Evolutionary conservation across 192 early-diverging fungal genomes (phyloP).

Genomic region (Backusella sp.): DNA sequence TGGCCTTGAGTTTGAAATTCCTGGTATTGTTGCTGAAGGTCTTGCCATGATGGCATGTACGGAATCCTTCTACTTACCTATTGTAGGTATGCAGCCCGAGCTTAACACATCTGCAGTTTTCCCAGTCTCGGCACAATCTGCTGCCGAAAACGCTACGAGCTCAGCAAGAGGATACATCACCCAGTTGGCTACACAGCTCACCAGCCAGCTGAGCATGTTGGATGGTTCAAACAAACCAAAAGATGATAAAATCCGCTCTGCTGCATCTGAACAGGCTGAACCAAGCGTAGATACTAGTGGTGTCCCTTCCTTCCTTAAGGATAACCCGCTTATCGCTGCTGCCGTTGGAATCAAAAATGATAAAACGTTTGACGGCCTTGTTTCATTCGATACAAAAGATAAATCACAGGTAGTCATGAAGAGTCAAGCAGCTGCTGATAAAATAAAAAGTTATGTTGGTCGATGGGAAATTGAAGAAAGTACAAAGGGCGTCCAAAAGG

Average conservation of each 20-base stretch:
- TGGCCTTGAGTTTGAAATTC: slow-evolving; percentile 58
- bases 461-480: slow-evolving; percentile 40
- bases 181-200: neutral
- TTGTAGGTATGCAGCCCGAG: slow-evolving; percentile 14
- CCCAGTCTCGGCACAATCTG: neutral
- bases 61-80: slow-evolving; percentile 14
- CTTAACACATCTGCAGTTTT: neutral
- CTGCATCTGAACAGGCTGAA: neutral
- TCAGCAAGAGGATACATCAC: neutral
- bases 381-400: neutral
- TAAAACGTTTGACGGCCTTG: slow-evolving; percentile 18
- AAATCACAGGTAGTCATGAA: slow-evolving; percentile 14
- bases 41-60: slow-evolving; percentile 51
- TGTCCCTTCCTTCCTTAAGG: neutral
- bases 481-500: slow-evolving; percentile 34
- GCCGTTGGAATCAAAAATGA: slow-evolving; percentile 37
- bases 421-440: neutral
- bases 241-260: neutral
- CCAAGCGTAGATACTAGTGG: neutral
- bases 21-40: slow-evolving; percentile 50
- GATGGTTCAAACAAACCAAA: neutral
- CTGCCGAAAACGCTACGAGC: neutral
- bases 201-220: neutral
- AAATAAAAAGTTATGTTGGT: slow-evolving; percentile 34
- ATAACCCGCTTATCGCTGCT: slow-evolving; percentile 35